Conservation (phyloP, 352 stramenopile species). For the Pythium monospermum region DNA sequence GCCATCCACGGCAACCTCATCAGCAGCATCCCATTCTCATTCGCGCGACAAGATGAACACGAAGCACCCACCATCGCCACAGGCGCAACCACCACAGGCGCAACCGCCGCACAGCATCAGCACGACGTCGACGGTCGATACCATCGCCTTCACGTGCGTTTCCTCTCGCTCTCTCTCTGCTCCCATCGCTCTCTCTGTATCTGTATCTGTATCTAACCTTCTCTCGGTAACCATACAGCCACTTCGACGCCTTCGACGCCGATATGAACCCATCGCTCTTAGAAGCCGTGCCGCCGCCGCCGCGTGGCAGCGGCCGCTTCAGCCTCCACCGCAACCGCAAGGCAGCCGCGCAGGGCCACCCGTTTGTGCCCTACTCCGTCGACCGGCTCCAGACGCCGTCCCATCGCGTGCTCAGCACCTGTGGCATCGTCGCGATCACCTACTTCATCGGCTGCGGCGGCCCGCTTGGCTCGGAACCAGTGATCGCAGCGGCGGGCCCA, state of each 20-base stretch:
- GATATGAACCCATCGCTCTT: background rate
- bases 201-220: no score
- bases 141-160: slow-evolving; percentile 11
- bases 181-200: no score
- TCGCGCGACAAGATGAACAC: no score
- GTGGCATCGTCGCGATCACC: slow-evolving; percentile 24
- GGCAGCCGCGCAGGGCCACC: background rate
- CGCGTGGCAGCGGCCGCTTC: background rate
- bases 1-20: background rate
- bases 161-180: no score
- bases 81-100: no score
- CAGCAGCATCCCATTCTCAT: no score
- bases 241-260: background rate
- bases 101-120: no score
- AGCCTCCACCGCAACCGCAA: no score
- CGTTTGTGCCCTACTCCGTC: background rate
- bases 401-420: slow-evolving; percentile 23
- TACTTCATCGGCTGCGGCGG: slow-evolving; percentile 27
- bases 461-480: slow-evolving; percentile 19
- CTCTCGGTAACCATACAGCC: background rate
- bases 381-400: slow-evolving; percentile 4
- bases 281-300: background rate
- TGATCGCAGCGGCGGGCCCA: slow-evolving; percentile 25
- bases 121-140: background rate
- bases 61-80: no score